A percentile compares a stretch with the other conserved stretches of the same genome.
Evolutionary conservation across 208 protist genomes (phyloP).

Genomic region (Crithidia fasciculata): DNA sequence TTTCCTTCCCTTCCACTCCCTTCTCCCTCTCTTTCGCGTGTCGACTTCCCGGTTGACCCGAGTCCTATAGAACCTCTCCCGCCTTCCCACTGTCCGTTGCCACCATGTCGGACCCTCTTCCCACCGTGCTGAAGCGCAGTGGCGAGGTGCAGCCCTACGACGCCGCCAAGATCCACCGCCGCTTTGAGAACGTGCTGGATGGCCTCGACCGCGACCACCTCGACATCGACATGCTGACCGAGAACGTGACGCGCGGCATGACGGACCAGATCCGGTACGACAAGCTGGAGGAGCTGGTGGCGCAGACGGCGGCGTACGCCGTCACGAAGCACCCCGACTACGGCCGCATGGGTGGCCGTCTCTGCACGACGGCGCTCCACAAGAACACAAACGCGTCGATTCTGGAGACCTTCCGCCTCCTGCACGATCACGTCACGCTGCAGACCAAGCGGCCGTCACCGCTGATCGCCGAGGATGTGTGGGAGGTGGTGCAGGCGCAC

Average conservation of each 20-base stretch:
- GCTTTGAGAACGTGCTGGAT: constrained; percentile 49
- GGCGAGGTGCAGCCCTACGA: constrained; percentile 65
- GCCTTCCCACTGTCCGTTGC: neutral
- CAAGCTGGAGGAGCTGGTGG: constrained; percentile 95
- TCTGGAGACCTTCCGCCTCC: constrained; percentile 86
- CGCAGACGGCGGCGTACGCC: constrained; percentile 97
- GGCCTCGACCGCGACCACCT: constrained; percentile 66
- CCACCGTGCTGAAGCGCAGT: constrained; percentile 71
- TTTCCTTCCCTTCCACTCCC: constrained; percentile 8
- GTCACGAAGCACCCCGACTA: constrained; percentile 98
- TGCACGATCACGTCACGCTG: constrained; percentile 93
- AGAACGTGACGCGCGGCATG: constrained; percentile 91
- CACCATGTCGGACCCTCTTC: constrained; percentile 27
- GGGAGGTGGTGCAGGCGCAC: constrained; percentile 85
- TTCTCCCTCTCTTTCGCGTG: constrained; percentile 3
- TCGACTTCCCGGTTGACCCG: too few species aligned
- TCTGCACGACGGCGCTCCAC: constrained; percentile 97
- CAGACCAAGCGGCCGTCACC: constrained; percentile 79
- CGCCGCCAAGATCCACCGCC: constrained; percentile 53
- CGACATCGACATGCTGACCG: constrained; percentile 74
- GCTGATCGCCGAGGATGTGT: constrained; percentile 95
- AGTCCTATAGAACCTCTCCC: neutral
- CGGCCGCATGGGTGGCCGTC: constrained; percentile 96
- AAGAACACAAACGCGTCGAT: constrained; percentile 94
- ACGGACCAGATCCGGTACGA: constrained; percentile 88